Evolutionary conservation across 2,329 filamentous ascomycete genomes (phyloP).

Genomic region (Alternaria incomplexa): DNA sequence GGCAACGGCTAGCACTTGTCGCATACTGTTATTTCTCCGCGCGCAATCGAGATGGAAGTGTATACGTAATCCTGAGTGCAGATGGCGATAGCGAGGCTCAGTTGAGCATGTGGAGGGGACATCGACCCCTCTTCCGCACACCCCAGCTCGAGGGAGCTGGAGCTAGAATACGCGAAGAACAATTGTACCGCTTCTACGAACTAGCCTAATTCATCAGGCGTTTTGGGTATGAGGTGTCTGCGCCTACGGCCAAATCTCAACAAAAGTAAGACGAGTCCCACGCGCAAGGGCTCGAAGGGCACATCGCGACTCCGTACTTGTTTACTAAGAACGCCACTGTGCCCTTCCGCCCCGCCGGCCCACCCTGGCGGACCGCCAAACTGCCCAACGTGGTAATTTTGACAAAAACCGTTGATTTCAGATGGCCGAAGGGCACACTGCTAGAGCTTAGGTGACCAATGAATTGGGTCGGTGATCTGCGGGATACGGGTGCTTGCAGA

Average conservation of each 20-base stretch:
- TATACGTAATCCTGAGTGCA: not conserved
- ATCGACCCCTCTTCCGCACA: not conserved
- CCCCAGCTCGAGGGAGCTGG: not conserved
- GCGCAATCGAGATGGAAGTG: not conserved
- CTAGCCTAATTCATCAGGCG: not conserved
- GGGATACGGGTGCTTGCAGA: not conserved
- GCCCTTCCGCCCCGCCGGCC: not conserved
- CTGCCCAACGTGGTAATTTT: conserved; percentile 3
- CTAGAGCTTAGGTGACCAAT: conserved; percentile 13
- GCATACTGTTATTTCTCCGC: not conserved
- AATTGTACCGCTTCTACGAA: not conserved
- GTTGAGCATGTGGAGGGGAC: not conserved
- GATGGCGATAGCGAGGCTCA: not conserved
- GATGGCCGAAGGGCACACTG: conserved; percentile 18
- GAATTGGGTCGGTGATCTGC: not conserved
- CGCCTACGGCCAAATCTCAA: not conserved
- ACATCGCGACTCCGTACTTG: not conserved
- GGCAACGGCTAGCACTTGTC: conserved; percentile 1
- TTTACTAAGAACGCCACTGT: not conserved
- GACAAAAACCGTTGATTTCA: conserved; percentile 2
- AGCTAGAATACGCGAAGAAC: not conserved
- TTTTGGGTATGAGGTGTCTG: not conserved
- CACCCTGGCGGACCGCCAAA: not conserved
- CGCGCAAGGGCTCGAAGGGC: not conserved
- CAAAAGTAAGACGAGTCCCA: not conserved